A percentile compares a stretch with the other conserved stretches of the same genome.
Evolutionary conservation across 768 basidiomycete species (phyloP).

Genomic region (Dacryopinax primogenitus): DNA sequence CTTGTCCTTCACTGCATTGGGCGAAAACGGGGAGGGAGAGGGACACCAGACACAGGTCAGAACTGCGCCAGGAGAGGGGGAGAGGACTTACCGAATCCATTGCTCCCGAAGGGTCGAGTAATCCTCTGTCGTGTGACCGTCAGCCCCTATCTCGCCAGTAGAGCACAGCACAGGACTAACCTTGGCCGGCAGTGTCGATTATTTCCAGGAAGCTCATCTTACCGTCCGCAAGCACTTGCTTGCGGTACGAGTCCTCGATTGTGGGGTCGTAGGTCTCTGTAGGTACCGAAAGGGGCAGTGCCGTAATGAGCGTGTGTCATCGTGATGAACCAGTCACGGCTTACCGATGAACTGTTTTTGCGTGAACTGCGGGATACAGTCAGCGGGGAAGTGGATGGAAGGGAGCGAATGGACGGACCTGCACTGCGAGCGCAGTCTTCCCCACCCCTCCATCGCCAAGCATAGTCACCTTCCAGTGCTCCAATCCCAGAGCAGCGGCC

Average conservation of each 20-base stretch:
- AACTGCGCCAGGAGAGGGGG: conserved; percentile 13
- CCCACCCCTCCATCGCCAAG: conserved; percentile 95
- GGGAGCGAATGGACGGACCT: conserved; percentile 42
- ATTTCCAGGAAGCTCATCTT: conserved; percentile 93
- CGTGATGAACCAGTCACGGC: conserved; percentile 23
- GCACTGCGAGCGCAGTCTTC: conserved; percentile 91
- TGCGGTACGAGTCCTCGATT: conserved; percentile 96
- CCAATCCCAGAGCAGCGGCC: conserved; percentile 44
- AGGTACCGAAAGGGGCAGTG: background rate
- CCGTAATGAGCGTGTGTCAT: background rate
- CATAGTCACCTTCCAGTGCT: conserved; percentile 91
- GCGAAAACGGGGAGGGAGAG: conserved; percentile 10
- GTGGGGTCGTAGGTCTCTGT: conserved; percentile 91
- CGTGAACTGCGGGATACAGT: conserved; percentile 52
- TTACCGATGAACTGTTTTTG: conserved; percentile 91
- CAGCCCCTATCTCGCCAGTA: conserved; percentile 13
- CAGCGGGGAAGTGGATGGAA: background rate
- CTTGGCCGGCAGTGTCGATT: conserved; percentile 95
- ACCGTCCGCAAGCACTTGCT: conserved; percentile 88
- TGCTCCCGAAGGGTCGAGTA: conserved; percentile 93
- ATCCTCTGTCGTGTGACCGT: conserved; percentile 51
- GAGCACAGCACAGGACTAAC: conserved; percentile 34
- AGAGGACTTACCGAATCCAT: conserved; percentile 72
- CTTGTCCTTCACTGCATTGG: conserved; percentile 72
- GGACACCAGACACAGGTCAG: background rate